Evolutionary conservation across 1,284 basidiomycete species (phyloP), one percentile per base, ranked within the genome.

Genomic region (Irpex sp.): DNA sequence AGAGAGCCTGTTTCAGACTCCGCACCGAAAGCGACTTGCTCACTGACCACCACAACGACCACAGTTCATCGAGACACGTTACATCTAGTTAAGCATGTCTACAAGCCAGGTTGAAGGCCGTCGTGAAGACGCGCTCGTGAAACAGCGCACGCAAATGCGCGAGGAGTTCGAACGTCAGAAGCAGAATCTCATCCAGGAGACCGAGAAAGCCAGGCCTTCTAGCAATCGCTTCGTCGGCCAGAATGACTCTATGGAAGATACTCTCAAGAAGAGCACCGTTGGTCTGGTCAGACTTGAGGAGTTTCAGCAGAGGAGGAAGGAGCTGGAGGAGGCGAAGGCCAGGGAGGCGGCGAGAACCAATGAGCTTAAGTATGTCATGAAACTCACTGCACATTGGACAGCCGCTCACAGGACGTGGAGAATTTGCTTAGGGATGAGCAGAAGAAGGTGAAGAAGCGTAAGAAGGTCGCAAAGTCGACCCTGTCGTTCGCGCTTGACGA

Each of bases 181-280:
- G 72, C 87, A 90, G 68, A 87, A 84, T 53, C 86, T 97, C 72
- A 87, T 92, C 67, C 85, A 82, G 66, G 90, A 92, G 75, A 93
- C 90, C 1, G 92, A 93, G 78, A 93, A 94, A 76, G 84, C 91
- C 64, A 86, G 92, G 61, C 88, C 92, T 5, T 93, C 92, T 0
- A 78, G 85, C 0, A 90, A 92, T 71, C 92, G 95, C 62, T 99
- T 99, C 75, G 90, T 96, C 19, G 92, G 93, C 4, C 94, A 97
- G 75, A 89, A 94, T 76, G 97, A 98, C 73, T 94, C 92, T 4
- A 89, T 98, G 81, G 97, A 98, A 74, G 97, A 99, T 63, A 85
- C 86, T 9, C 83, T 99, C 59, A 98, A 98, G 81, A 86, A 95
- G 71, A 91, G 85, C 57, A 99, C 97, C 0, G 88, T 99, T 62